Percentiles rank a stretch among this genome's conserved stretches.
Evolutionary conservation across 2,329 filamentous ascomycete species (phyloP).

Genomic region (Neofusicoccum ribis): DNA sequence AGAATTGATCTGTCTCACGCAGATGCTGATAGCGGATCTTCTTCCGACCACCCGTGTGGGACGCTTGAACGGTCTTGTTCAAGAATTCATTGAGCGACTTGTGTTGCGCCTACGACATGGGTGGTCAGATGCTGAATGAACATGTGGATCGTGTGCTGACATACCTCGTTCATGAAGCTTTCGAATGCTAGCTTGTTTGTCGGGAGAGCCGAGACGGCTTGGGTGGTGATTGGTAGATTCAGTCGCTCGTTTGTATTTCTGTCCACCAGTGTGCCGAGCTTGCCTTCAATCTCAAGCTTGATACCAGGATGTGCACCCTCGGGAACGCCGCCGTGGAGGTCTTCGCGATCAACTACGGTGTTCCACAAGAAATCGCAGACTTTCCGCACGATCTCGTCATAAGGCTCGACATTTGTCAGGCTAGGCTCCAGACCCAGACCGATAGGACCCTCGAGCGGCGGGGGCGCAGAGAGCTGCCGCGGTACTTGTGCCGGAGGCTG

Average conservation of each 20-base stretch:
- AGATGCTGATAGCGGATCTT: conserved; percentile 79
- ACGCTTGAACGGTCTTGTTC: conserved; percentile 65
- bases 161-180: conserved; percentile 68
- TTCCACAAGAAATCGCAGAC: conserved; percentile 81
- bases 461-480: conserved; percentile 19
- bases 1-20: conserved; percentile 81
- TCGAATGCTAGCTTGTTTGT: conserved; percentile 65
- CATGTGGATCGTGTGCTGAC: conserved; percentile 29
- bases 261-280: conserved; percentile 79
- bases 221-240: conserved; percentile 65
- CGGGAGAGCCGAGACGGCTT: conserved; percentile 51
- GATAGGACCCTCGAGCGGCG: conserved; percentile 18
- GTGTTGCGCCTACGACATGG: conserved; percentile 66
- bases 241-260: conserved; percentile 70
- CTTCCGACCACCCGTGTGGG: conserved; percentile 51
- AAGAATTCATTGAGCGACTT: conserved; percentile 80
- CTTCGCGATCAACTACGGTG: conserved; percentile 67
- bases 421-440: conserved; percentile 52
- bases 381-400: conserved; percentile 71
- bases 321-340: conserved; percentile 40
- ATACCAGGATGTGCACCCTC: conserved; percentile 49
- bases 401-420: conserved; percentile 69
- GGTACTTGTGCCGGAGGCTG: conserved; percentile 16
- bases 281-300: conserved; percentile 90
- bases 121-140: background rate